phyloP scores from a whole-genome alignment of 345 rosid species.

The Citrus sp. region DNA sequence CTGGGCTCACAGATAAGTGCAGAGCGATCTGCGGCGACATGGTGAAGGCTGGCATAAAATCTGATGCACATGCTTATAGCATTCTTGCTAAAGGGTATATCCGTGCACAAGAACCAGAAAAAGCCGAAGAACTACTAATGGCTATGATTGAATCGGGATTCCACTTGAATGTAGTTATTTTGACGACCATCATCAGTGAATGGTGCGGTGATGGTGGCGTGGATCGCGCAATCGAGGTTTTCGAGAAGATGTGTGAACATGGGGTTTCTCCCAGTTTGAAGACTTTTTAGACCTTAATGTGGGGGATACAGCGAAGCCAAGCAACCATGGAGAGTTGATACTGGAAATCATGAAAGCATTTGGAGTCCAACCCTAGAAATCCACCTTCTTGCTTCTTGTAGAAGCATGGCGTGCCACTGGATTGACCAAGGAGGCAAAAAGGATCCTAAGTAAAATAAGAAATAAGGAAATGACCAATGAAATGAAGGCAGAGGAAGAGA shows the following conservation, averaged over 20 bases:
- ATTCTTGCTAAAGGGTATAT: constrained; percentile 64
- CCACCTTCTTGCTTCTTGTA: constrained; percentile 41
- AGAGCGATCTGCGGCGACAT: constrained; percentile 54
- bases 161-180: constrained; percentile 49
- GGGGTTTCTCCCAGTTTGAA: constrained; percentile 55
- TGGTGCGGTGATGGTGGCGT: constrained; percentile 55
- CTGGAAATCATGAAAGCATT: constrained; percentile 51
- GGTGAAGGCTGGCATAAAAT: constrained; percentile 52
- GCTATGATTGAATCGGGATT: constrained; percentile 36
- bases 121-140: constrained; percentile 50
- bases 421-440: constrained; percentile 48
- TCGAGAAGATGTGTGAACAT: constrained; percentile 47
- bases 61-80: constrained; percentile 54
- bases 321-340: constrained; percentile 69
- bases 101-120: constrained; percentile 49
- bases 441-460: constrained; percentile 29
- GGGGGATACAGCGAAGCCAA: constrained; percentile 49
- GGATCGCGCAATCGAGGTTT: constrained; percentile 48
- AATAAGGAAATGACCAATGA: constrained; percentile 15
- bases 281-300: constrained; percentile 53
- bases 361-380: constrained; percentile 48
- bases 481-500: constrained; percentile 29
- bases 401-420: constrained; percentile 58
- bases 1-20: constrained; percentile 25
- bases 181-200: constrained; percentile 57